Evolutionary conservation across 192 early-diverging fungal genomes (phyloP).

Genomic region (Dimargaris verticillata): DNA sequence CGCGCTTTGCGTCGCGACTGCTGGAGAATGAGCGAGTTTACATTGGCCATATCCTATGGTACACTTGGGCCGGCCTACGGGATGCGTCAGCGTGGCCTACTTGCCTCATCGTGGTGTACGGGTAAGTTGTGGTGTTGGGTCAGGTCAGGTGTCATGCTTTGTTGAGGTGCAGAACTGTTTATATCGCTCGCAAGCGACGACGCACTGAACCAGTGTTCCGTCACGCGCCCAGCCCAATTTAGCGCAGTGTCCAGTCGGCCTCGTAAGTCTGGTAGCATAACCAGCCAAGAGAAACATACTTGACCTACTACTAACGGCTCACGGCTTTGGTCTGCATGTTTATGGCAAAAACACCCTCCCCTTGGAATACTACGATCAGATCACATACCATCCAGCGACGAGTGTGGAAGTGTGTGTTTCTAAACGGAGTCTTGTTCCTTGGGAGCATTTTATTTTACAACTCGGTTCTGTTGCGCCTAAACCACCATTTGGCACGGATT

Average conservation of each 20-base stretch:
- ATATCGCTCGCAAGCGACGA: constrained; percentile 11
- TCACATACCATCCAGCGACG: constrained; percentile 27
- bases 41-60: constrained; percentile 1
- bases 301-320: too few relatives aligned
- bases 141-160: too few relatives aligned
- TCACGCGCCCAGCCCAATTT: too few relatives aligned
- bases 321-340: too few relatives aligned
- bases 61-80: constrained; percentile 5
- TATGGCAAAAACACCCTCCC: too few relatives aligned
- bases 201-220: too few relatives aligned
- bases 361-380: too few relatives aligned
- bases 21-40: background rate
- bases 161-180: too few relatives aligned
- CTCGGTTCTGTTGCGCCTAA: constrained; percentile 15
- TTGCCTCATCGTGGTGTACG: constrained; percentile 10
- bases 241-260: too few relatives aligned
- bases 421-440: constrained; percentile 36
- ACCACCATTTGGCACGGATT: constrained; percentile 10
- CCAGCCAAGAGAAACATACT: too few relatives aligned
- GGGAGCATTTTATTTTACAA: constrained; percentile 32
- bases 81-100: constrained; percentile 11
- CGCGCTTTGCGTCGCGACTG: background rate
- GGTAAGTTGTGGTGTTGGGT: background rate
- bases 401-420: constrained; percentile 25
- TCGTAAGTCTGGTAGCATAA: too few relatives aligned